Percentiles rank a stretch among this genome's conserved stretches.
phyloP scores from a whole-genome alignment of 2,329 filamentous ascomycete species.

The Hypoxylon sp. region DNA sequence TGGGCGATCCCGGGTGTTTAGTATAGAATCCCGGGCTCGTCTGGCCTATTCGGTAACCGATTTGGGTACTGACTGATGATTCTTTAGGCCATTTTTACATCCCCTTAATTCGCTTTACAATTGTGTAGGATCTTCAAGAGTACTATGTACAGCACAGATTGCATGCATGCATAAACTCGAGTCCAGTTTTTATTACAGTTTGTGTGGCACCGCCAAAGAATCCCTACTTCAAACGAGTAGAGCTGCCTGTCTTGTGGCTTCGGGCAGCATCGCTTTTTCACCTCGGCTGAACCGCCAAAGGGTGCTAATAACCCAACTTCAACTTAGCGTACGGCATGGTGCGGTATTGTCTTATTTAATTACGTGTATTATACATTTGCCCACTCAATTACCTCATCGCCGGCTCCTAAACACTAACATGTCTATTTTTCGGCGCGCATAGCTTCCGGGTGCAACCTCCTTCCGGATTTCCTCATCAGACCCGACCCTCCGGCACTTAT shows the following conservation, averaged over 20 bases:
- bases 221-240: slow-evolving; percentile 26
- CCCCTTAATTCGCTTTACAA: slow-evolving; percentile 19
- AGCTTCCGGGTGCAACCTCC: slow-evolving; percentile 35
- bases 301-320: slow-evolving; percentile 33
- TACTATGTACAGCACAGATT: slow-evolving; percentile 15
- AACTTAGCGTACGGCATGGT: slow-evolving; percentile 34
- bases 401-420: slow-evolving; percentile 24
- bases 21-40: slow-evolving; percentile 27
- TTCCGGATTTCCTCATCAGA: slow-evolving; percentile 38
- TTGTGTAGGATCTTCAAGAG: slow-evolving; percentile 28
- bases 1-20: slow-evolving; percentile 16
- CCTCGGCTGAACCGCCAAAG: slow-evolving; percentile 41
- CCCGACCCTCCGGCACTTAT: slow-evolving; percentile 30
- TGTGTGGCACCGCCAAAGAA: slow-evolving; percentile 24
- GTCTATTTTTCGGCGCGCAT: slow-evolving; percentile 28
- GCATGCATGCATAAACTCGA: slow-evolving; percentile 36
- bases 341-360: slow-evolving; percentile 28
- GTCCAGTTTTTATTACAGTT: slow-evolving; percentile 32
- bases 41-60: slow-evolving; percentile 33
- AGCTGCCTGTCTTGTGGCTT: slow-evolving; percentile 22
- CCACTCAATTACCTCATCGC: slow-evolving; percentile 35
- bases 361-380: slow-evolving; percentile 12
- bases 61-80: slow-evolving; percentile 33
- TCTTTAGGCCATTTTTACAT: slow-evolving; percentile 32
- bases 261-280: slow-evolving; percentile 25